Base-by-base conservation (phyloP, 805 yeast genomes). In the Metschnikowia anglica region DNA sequence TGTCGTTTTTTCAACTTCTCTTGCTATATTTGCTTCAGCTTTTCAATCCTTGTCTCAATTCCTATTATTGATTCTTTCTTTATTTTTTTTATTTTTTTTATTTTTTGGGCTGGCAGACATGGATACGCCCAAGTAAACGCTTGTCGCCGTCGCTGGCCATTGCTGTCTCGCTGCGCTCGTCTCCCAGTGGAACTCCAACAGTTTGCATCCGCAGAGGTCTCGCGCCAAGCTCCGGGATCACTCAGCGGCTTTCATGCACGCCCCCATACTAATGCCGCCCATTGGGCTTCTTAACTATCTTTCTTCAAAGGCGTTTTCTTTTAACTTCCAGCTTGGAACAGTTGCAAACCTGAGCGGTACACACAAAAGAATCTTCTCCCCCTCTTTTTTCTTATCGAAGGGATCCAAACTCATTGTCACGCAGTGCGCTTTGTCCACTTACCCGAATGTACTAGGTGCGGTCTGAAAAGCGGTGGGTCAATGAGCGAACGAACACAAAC, bases 401-500 rank as follows among this genome's bases (percentile, higher is more conserved):
- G n/a, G n/a, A n/a, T n/a, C n/a, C n/a, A n/a, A n/a, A n/a, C n/a
- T n/a, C n/a, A n/a, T n/a, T n/a, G n/a, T n/a, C n/a, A n/a, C n/a
- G n/a, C n/a, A n/a, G n/a, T n/a, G n/a, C n/a, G 12, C 29, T 26
- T 26, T 26, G 29, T 6, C 29, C 29, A 12, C 29, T 26, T 26
- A 25, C 10, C 15, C 15, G 18, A 31, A 15, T 13, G 37, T 34
- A 17, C 25, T 15, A 34, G 34, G 43, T 28, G 27, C 38, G 32
- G 25, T 4, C 19, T 12, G 12, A 6, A 23, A 7, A 12, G 26
- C 27, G 20, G 8, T 8, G 8, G 24, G 16, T n/a, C 5, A 18
- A 49, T 49, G 53, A 49, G 49, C 32, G 46, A 43, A n/a, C 38
- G 23, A 9, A 29, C 37, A 25, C 36, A 40, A 23, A 33, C 43